Conservation (phyloP, 2,329 filamentous ascomycete species). For the Neonectria hederae region DNA sequence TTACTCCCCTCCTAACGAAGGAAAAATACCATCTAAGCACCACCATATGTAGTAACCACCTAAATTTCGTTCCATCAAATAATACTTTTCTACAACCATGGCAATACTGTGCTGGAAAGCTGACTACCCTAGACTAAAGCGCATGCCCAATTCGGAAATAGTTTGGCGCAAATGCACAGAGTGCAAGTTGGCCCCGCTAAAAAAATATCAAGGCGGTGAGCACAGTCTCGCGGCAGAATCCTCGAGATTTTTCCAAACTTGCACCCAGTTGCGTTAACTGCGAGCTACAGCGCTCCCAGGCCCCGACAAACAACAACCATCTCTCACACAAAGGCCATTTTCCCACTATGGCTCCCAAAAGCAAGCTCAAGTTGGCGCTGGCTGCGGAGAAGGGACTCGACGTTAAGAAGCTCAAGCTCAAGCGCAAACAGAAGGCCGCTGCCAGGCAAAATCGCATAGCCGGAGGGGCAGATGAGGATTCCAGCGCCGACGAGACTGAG, state of each 20-base stretch:
- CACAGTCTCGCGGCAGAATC: conserved; percentile 41
- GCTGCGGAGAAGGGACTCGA: conserved; percentile 64
- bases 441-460: conserved; percentile 50
- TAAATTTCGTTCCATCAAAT: background rate
- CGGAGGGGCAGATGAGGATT: conserved; percentile 40
- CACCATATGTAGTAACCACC: background rate
- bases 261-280: conserved; percentile 28
- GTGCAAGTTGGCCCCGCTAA: conserved; percentile 32
- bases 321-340: background rate
- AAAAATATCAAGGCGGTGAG: conserved; percentile 43
- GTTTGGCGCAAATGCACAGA: background rate
- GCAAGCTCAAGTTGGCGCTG: conserved; percentile 64
- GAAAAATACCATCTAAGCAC: no score
- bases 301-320: conserved; percentile 24
- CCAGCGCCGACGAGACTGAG: conserved; percentile 49
- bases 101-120: background rate
- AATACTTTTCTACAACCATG: background rate
- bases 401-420: conserved; percentile 61
- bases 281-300: conserved; percentile 6
- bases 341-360: conserved; percentile 53
- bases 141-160: background rate
- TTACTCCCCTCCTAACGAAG: no score
- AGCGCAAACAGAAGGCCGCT: conserved; percentile 58
- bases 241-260: conserved; percentile 44
- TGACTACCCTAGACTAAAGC: background rate